Percentiles rank a stretch among this genome's conserved stretches.
These are phyloP conservation scores for Aurifilum marmelostoma DNA, from an alignment of 2,329 filamentous ascomycete species.

Conservation along the genomic window DNA sequence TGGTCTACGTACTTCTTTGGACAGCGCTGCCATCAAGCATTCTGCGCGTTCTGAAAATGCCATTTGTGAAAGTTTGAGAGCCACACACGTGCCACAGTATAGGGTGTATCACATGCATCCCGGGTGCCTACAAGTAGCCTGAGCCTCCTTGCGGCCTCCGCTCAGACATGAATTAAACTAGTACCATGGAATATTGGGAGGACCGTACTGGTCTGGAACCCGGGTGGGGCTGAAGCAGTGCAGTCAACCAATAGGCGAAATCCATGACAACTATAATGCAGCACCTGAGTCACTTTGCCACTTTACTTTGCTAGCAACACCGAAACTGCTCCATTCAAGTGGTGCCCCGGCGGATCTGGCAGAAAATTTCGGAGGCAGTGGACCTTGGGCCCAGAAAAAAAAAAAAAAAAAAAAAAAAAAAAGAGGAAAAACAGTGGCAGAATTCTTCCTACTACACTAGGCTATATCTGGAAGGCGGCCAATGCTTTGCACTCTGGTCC, in stretches of 20 bases:
- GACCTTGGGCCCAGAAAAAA: background rate
- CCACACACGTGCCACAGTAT: no score
- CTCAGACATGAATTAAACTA: background rate
- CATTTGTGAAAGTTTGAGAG: no score
- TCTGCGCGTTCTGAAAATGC: background rate
- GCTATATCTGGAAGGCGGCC: conserved; percentile 9
- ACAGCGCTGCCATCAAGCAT: background rate
- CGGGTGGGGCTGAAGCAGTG: background rate
- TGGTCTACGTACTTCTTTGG: no score
- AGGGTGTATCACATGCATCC: no score
- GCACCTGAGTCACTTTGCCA: conserved; percentile 1
- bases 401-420: background rate
- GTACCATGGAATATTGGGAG: background rate
- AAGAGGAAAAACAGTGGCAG: background rate
- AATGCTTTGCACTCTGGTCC: background rate
- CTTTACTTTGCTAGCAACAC: background rate
- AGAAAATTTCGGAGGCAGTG: background rate
- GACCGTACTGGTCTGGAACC: background rate
- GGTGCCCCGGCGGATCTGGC: background rate
- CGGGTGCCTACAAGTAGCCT: no score
- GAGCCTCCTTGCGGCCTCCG: background rate
- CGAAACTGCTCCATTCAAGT: background rate
- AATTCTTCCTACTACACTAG: background rate
- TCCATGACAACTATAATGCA: background rate
- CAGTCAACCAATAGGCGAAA: background rate